Base-by-base conservation (phyloP, 345 rosid species). In the Citrus unshiu region DNA sequence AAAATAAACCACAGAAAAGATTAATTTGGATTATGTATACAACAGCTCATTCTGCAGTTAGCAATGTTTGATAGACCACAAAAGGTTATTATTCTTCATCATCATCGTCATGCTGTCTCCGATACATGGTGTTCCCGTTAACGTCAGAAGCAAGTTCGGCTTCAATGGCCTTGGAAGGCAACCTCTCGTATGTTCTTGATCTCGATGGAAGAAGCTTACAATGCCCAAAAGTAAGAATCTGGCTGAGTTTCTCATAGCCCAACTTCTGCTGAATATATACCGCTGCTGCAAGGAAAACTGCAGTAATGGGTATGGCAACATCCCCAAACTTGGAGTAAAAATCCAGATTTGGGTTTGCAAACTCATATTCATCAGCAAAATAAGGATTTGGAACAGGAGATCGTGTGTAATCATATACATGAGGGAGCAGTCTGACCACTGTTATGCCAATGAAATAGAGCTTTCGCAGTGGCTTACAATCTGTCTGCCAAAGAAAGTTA, bases 311-410 rank as follows among this genome's bases (percentile, higher is more conserved):
- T 83, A 94, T 93, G 34, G 90, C 89, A 0, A 94, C 66, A 77
- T 94, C 98, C 5, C 96, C 96, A 49, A 90, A 87, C 79, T 87
- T 91, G 32, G 96, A 88, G 89, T 80, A 94, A 82, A 94, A 93
- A 67, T 93, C 96, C 74, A 83, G 30, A 18, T 81, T 88, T 29
- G 93, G 97, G 79, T 94, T 91, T 46, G 84, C 96, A 77, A 91
- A 91, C 85, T 93, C 95, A 5, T 88, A 88, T 61, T 89, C 93
- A 64, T 85, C 91, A 4, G 80, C 85, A 21, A 93, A 84, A 80
- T 89, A 93, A 61, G 95, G 98, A 74, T 93, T 93, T 24, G 84
- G 88, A 78, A 84, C 77, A 19, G 97, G 87, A 29, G 91, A 74
- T 63, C 83, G 61, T 0, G 90, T 66, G 77, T 86, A 93, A 85